phyloP scores from a whole-genome alignment of 805 yeast genomes.

The Sugiyamaella mastotermitis region DNA sequence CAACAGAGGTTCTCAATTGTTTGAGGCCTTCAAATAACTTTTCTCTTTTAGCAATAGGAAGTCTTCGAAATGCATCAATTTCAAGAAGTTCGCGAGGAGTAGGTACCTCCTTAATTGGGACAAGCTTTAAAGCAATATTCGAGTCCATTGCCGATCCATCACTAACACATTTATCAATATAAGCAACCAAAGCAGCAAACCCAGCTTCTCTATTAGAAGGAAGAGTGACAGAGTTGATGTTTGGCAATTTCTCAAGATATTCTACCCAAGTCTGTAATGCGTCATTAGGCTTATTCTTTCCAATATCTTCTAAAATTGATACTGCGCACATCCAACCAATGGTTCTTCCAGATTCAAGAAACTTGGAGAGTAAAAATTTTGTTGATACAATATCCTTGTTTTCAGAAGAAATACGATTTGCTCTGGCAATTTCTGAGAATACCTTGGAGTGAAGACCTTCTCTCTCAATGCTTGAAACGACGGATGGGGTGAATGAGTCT shows the following conservation, averaged over 20 bases:
- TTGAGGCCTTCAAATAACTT: constrained; percentile 19
- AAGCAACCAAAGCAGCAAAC: constrained; percentile 29
- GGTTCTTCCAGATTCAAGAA: constrained; percentile 10
- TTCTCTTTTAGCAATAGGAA: constrained; percentile 3
- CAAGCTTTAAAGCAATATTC: constrained; percentile 24
- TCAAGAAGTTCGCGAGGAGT: constrained; percentile 12
- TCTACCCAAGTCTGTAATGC: constrained; percentile 31
- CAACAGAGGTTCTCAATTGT: constrained; percentile 10
- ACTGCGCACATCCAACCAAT: constrained; percentile 23
- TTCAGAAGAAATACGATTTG: too few relatives aligned
- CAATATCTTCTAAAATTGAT: constrained; percentile 21
- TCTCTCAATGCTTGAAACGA: not conserved
- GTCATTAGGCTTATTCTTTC: constrained; percentile 19
- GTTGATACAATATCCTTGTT: constrained; percentile 13
- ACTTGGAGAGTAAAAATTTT: constrained; percentile 11
- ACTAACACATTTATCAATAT: constrained; percentile 21
- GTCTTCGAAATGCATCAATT: constrained; percentile 9
- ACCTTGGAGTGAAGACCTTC: not conserved
- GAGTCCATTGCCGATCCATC: constrained; percentile 15
- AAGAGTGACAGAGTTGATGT: constrained; percentile 13
- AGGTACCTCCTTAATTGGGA: constrained; percentile 26
- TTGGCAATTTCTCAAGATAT: constrained; percentile 25
- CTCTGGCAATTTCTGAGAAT: not conserved
- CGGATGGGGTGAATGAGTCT: not conserved
- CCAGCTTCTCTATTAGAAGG: constrained; percentile 26